These are phyloP conservation scores for Warburgia ugandensis DNA, from an alignment of 164 flowering plant genomes.

Conservation along the genomic window DNA sequence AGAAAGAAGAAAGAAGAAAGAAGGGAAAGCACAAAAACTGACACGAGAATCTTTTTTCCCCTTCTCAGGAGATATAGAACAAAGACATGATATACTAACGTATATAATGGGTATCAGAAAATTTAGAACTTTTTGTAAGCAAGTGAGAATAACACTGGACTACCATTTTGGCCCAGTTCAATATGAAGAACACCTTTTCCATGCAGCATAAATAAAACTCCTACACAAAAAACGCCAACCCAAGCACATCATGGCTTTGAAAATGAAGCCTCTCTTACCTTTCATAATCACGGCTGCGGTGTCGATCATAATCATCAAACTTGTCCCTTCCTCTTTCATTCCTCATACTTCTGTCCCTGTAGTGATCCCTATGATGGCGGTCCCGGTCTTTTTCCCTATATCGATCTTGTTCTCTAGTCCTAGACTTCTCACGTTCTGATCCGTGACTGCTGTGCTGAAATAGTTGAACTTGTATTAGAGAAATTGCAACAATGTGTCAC, in stretches of 20 bases:
- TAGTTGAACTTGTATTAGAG: slow-evolving; percentile 1
- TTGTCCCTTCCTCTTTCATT: slow-evolving; percentile 36
- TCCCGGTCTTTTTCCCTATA: slow-evolving; percentile 38
- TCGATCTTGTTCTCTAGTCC: slow-evolving; percentile 30
- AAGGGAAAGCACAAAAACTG: no score
- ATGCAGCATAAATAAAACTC: background rate
- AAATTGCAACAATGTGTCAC: no score
- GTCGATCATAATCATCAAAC: slow-evolving; percentile 27
- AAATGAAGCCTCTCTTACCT: slow-evolving; percentile 28
- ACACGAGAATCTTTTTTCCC: no score
- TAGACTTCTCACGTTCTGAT: slow-evolving; percentile 32
- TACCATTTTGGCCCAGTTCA: no score
- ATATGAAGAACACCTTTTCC: no score
- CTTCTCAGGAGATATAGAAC: no score
- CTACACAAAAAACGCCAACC: slow-evolving; percentile 17
- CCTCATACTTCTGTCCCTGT: slow-evolving; percentile 32
- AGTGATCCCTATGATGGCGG: slow-evolving; percentile 30
- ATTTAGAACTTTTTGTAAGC: no score
- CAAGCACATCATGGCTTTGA: background rate
- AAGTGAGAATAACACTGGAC: no score
- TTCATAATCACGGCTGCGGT: slow-evolving; percentile 27
- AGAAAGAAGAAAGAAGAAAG: background rate
- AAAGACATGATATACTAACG: no score
- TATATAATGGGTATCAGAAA: no score
- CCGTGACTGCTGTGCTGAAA: slow-evolving; percentile 34